Evolutionary conservation across 345 rosid species (phyloP).

Genomic region (Salix suchowensis): DNA sequence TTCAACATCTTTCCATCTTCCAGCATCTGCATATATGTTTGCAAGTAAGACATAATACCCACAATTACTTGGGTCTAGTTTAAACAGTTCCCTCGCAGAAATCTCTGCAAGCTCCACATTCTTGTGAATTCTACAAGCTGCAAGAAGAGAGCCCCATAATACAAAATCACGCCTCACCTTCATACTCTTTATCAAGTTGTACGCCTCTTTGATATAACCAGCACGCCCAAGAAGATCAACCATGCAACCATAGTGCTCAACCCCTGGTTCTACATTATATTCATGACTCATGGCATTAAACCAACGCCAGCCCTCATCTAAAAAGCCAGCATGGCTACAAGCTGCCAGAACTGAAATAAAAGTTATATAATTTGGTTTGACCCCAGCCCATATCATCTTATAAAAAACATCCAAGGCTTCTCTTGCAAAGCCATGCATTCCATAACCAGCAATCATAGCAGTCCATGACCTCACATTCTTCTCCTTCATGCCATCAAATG

Average conservation of each 20-base stretch:
- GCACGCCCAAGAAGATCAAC: slow-evolving; percentile 90
- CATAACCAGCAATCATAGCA: slow-evolving; percentile 80
- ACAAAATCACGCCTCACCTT: slow-evolving; percentile 72
- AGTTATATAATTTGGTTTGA: slow-evolving; percentile 73
- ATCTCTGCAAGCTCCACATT: slow-evolving; percentile 80
- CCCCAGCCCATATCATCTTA: slow-evolving; percentile 53
- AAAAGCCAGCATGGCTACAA: slow-evolving; percentile 80
- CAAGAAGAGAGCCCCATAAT: slow-evolving; percentile 82
- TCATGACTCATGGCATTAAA: slow-evolving; percentile 55
- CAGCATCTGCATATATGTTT: slow-evolving; percentile 80
- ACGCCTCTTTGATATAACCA: slow-evolving; percentile 61
- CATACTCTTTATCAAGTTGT: slow-evolving; percentile 63
- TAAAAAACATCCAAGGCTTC: slow-evolving; percentile 72
- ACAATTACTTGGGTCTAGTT: slow-evolving; percentile 61
- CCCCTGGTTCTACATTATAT: slow-evolving; percentile 62
- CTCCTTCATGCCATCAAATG: slow-evolving; percentile 53
- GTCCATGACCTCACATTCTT: slow-evolving; percentile 89
- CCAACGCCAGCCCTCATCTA: slow-evolving; percentile 76
- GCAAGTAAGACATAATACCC: slow-evolving; percentile 78
- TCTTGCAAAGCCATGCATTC: slow-evolving; percentile 71
- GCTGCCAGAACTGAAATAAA: slow-evolving; percentile 74
- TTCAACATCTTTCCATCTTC: slow-evolving; percentile 82
- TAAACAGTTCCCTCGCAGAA: slow-evolving; percentile 54
- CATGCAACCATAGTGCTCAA: slow-evolving; percentile 89
- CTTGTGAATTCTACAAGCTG: slow-evolving; percentile 83